These are phyloP conservation scores for Pythium sp. DNA, from an alignment of 352 stramenopile species.

Conservation along the genomic window DNA sequence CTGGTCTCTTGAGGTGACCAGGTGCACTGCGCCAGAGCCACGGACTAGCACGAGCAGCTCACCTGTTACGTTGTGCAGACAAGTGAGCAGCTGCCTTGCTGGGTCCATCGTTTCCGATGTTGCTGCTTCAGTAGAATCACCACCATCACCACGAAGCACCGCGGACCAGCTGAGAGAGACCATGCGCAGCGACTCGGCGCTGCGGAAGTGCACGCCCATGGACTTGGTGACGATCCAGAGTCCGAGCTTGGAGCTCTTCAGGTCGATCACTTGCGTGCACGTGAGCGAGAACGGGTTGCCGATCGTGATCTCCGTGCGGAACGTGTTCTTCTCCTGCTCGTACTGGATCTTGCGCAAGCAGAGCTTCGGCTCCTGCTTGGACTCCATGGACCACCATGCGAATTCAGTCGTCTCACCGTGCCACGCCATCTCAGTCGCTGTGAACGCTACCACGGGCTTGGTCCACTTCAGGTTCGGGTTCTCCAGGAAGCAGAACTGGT, in stretches of 20 bases:
- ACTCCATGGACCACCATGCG: conserved; percentile 73
- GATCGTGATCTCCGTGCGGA: conserved; percentile 76
- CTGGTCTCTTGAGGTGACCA: conserved; percentile 32
- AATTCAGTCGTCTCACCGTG: conserved; percentile 49
- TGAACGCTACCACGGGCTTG: conserved; percentile 58
- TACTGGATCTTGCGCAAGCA: conserved; percentile 72
- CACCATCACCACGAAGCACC: conserved; percentile 2
- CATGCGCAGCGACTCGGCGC: conserved; percentile 37
- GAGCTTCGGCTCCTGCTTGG: conserved; percentile 57
- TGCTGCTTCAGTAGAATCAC: conserved; percentile 2
- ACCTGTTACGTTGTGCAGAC: conserved; percentile 72
- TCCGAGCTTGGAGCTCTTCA: conserved; percentile 59
- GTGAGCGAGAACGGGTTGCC: conserved; percentile 53
- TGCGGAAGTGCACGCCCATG: conserved; percentile 60
- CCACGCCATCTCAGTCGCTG: conserved; percentile 38
- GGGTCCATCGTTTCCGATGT: background rate
- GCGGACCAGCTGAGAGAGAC: conserved; percentile 37
- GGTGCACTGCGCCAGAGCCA: conserved; percentile 29
- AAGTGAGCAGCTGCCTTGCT: conserved; percentile 27
- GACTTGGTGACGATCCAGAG: conserved; percentile 66
- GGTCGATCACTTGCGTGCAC: conserved; percentile 30
- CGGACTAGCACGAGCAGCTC: conserved; percentile 59
- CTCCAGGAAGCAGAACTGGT: conserved; percentile 74
- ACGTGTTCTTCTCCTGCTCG: conserved; percentile 59
- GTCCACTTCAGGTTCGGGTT: conserved; percentile 86